Conservation (phyloP, 768 basidiomycete species). For the Leccinellum rugosiceps region DNA sequence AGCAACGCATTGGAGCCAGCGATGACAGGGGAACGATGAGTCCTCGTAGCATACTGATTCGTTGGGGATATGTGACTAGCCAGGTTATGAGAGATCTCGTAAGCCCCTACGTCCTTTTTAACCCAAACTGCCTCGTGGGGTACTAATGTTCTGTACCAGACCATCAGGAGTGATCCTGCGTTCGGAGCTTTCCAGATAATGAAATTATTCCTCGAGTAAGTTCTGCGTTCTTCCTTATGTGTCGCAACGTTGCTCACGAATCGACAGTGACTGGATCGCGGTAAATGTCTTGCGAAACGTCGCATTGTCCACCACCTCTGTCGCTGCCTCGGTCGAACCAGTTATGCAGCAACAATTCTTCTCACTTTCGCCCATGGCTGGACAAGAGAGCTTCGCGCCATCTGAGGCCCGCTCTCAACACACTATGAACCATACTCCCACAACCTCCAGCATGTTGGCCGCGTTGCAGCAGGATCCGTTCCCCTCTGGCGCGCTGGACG, state of each 20-base stretch:
- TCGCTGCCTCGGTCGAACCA: conserved; percentile 88
- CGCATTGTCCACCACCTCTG: conserved; percentile 86
- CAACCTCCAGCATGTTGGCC: conserved; percentile 88
- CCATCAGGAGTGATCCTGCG: conserved; percentile 87
- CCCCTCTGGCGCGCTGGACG: conserved; percentile 62
- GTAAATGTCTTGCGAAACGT: conserved; percentile 85
- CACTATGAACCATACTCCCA: conserved; percentile 77
- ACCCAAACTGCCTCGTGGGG: background rate
- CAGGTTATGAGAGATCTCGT: conserved; percentile 92
- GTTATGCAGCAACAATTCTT: conserved; percentile 91
- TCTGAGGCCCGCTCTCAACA: conserved; percentile 62
- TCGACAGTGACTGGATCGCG: conserved; percentile 83
- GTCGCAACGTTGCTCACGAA: conserved; percentile 17
- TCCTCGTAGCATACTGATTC: conserved; percentile 81
- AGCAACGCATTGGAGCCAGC: conserved; percentile 51
- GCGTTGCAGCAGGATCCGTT: conserved; percentile 79
- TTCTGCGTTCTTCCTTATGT: conserved; percentile 14
- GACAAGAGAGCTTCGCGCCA: conserved; percentile 72
- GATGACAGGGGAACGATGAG: conserved; percentile 83
- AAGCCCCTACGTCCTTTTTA: conserved; percentile 31
- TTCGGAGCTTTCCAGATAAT: conserved; percentile 92
- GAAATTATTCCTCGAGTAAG: conserved; percentile 87
- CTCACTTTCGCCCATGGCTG: conserved; percentile 84
- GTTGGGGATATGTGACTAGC: conserved; percentile 91
- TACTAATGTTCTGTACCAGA: conserved; percentile 42